A percentile compares a stretch with the other conserved stretches of the same genome.
These are phyloP conservation scores for Gynochthodes officinalis DNA, from an alignment of 257 asterid species.

Conservation along the genomic window DNA sequence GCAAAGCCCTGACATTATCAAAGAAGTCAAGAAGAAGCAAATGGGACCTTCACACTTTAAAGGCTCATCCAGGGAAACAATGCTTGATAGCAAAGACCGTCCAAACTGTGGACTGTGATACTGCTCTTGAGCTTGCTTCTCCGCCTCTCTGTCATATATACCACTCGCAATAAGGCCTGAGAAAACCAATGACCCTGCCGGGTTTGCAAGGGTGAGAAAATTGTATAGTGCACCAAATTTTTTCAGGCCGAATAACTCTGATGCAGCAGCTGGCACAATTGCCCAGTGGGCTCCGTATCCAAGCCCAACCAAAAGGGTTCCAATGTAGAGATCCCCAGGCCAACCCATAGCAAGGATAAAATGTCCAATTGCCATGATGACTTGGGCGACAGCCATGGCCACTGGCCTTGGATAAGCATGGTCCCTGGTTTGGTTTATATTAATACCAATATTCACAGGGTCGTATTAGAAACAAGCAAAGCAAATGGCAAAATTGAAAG, in stretches of 20 bases:
- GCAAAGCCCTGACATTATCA: conserved; percentile 83
- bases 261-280: conserved; percentile 84
- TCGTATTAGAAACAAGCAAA: conserved; percentile 13
- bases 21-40: conserved; percentile 71
- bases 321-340: conserved; percentile 85
- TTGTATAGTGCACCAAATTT: conserved; percentile 65
- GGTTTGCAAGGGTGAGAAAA: conserved; percentile 52
- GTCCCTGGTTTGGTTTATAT: conserved; percentile 48
- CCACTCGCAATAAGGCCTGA: conserved; percentile 49
- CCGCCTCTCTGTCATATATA: conserved; percentile 52
- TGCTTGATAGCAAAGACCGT: conserved; percentile 41
- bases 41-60: conserved; percentile 65
- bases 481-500: background rate
- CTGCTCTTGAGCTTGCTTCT: conserved; percentile 47
- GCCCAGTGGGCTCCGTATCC: conserved; percentile 99
- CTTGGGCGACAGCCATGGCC: conserved; percentile 79
- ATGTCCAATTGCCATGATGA: conserved; percentile 75
- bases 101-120: conserved; percentile 25
- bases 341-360: conserved; percentile 87
- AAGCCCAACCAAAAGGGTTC: conserved; percentile 87
- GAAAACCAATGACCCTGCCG: conserved; percentile 46
- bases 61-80: conserved; percentile 43
- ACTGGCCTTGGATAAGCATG: conserved; percentile 80
- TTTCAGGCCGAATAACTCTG: conserved; percentile 85
- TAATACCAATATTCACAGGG: background rate